Conservation (phyloP, 495 filamentous ascomycete genomes). For the Cenococcum geophilum region DNA sequence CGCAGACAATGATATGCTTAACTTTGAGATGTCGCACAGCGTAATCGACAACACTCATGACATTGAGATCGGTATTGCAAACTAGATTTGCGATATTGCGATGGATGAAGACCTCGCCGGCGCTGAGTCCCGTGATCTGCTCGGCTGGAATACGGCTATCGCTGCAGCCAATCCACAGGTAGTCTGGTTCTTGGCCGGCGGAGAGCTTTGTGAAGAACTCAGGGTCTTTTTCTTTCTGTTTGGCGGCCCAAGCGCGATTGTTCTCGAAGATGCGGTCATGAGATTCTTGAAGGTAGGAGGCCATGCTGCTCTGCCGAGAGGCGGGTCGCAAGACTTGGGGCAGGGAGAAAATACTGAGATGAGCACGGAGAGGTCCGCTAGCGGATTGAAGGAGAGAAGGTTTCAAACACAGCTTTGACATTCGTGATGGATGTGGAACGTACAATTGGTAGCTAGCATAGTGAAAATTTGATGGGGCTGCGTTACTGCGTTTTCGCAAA, state of each 20-base stretch:
- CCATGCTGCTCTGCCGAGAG: neutral
- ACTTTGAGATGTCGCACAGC: constrained; percentile 54
- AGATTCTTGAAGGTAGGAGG: constrained; percentile 22
- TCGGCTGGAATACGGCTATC: constrained; percentile 59
- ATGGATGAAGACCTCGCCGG: constrained; percentile 57
- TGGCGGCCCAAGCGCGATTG: constrained; percentile 51
- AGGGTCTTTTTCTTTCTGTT: constrained; percentile 47
- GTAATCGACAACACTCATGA: constrained; percentile 58
- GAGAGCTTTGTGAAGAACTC: constrained; percentile 51
- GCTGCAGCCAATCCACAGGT: constrained; percentile 61
- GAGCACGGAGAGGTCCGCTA: too few species aligned
- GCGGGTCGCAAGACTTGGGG: too few species aligned
- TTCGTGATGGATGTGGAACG: too few species aligned
- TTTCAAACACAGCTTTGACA: too few species aligned
- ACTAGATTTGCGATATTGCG: constrained; percentile 62
- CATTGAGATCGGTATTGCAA: constrained; percentile 42
- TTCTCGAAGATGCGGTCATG: constrained; percentile 49
- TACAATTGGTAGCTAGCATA: too few species aligned
- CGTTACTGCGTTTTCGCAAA: too few species aligned
- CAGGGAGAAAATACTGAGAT: too few species aligned
- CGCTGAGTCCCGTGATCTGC: constrained; percentile 52
- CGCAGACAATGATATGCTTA: constrained; percentile 61
- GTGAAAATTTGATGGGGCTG: too few species aligned
- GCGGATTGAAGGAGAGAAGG: too few species aligned
- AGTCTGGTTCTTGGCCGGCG: constrained; percentile 51